Conservation (phyloP, 169 alveolate genomes). For the Besnoitia besnoiti region DNA sequence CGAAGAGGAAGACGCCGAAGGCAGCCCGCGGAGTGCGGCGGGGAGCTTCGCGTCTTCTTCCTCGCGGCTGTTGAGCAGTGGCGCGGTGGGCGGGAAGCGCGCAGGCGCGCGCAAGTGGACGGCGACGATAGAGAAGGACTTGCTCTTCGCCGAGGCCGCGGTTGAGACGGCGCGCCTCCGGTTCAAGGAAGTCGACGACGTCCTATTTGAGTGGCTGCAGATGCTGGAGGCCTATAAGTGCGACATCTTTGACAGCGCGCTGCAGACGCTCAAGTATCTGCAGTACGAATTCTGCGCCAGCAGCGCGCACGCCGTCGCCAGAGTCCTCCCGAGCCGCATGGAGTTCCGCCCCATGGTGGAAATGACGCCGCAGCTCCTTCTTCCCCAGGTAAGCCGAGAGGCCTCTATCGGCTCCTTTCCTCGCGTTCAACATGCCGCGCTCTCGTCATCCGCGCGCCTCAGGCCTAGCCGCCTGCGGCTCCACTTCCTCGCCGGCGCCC, state of each 20-base stretch:
- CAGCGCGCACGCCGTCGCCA: slow-evolving; percentile 70
- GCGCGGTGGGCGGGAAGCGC: slow-evolving; percentile 3
- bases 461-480: too few relatives aligned
- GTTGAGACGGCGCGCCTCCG: slow-evolving; percentile 40
- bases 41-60: not conserved
- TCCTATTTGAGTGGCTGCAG: slow-evolving; percentile 70
- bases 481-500: too few relatives aligned
- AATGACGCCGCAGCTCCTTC: slow-evolving; percentile 74
- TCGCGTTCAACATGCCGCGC: not conserved
- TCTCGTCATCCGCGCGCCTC: too few relatives aligned
- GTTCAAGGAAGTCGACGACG: slow-evolving; percentile 48
- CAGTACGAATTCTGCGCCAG: slow-evolving; percentile 77
- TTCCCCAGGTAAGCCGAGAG: slow-evolving; percentile 52
- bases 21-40: slow-evolving; percentile 1
- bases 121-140: slow-evolving; percentile 34
- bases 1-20: too few relatives aligned
- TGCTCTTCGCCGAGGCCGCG: slow-evolving; percentile 46
- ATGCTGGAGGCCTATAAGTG: slow-evolving; percentile 63
- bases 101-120: not conserved
- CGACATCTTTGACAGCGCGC: slow-evolving; percentile 65
- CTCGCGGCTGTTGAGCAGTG: not conserved
- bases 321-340: slow-evolving; percentile 72
- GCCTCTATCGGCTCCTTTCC: not conserved
- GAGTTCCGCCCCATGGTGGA: slow-evolving; percentile 78
- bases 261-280: slow-evolving; percentile 71